phyloP scores from a whole-genome alignment of 176 grass and related monocot genomes.

The Triticum monococcum region DNA sequence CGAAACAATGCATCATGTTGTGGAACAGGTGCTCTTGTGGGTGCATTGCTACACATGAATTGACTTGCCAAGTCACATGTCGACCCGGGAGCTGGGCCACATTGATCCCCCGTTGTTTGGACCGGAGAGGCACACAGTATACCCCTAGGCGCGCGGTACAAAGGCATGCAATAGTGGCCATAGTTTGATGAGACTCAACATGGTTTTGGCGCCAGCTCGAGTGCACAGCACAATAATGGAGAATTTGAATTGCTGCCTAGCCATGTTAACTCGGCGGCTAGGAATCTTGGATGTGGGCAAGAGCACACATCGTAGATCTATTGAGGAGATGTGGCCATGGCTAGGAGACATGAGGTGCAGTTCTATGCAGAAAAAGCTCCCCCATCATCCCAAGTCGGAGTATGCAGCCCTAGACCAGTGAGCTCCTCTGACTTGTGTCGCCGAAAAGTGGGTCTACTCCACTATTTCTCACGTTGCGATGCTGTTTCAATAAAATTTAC shows the following conservation, averaged over 20 bases:
- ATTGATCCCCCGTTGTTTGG: not conserved
- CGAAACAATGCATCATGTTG: slow-evolving; percentile 22
- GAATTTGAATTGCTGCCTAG: not conserved
- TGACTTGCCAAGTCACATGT: slow-evolving; percentile 15
- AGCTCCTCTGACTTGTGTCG: not conserved
- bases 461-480: not conserved
- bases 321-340: not conserved
- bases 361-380: not conserved
- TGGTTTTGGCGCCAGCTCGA: not conserved
- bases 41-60: slow-evolving; percentile 3
- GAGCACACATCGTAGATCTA: not conserved
- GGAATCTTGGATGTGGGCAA: not conserved
- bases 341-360: not conserved
- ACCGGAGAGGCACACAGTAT: not conserved
- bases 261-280: not conserved
- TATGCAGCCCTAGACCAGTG: not conserved
- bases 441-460: not conserved
- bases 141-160: not conserved
- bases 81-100: slow-evolving; percentile 23
- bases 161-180: not conserved
- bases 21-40: slow-evolving; percentile 15
- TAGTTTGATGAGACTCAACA: slow-evolving; percentile 13
- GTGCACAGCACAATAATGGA: not conserved
- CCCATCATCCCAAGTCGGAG: not conserved
- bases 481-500: not conserved